Evolutionary conservation across 106 monocot species (phyloP), one percentile per base, ranked within the genome.

Genomic region (Allium cepa): DNA sequence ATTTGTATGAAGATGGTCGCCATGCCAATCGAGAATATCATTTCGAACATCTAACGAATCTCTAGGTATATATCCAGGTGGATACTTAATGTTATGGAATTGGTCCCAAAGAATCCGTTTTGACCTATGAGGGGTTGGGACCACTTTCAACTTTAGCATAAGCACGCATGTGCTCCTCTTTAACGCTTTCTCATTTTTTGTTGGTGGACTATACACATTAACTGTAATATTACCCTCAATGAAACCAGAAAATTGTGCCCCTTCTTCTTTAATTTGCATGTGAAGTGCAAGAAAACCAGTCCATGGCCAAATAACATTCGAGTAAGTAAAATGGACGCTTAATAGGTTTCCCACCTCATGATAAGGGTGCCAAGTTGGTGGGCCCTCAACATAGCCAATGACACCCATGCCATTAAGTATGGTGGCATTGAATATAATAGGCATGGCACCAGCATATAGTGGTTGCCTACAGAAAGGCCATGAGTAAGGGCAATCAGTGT

Each of bases 11-110:
- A 99, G 76, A 52, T 99, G 99, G 26, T 99, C 99, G 47, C 99
- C 99, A 79, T 99, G 99, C 99, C 99, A 99, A 66, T 99, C 99
- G 60, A 99, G 87, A 62, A 99, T 90, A 64, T 99, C 99, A 78
- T 90, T 99, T 45, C 91, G 87, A 57, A 99, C 99, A 79, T 93
- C 93, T 16, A 99, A 65, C 4, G 99, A 99, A 87, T 99, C 99
- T 74, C 99, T 84, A 56, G 99, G 99, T 75, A 99, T 85, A 74
- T 93, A 99, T 6, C 99, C 99, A 64, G 99, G 93, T 47, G 99
- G 99, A 51, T 99, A 99, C 55, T 99, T 99, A 27, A 99, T 93
- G 45, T 89, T 99, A 77, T 99, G 99, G 73, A 76, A 99, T 57
- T 99, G 93, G 46, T 99, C 99, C 99, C 99, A 99, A 48, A 99